Conservation (phyloP, 345 rosid species). For the Geranium rotundifolium region DNA sequence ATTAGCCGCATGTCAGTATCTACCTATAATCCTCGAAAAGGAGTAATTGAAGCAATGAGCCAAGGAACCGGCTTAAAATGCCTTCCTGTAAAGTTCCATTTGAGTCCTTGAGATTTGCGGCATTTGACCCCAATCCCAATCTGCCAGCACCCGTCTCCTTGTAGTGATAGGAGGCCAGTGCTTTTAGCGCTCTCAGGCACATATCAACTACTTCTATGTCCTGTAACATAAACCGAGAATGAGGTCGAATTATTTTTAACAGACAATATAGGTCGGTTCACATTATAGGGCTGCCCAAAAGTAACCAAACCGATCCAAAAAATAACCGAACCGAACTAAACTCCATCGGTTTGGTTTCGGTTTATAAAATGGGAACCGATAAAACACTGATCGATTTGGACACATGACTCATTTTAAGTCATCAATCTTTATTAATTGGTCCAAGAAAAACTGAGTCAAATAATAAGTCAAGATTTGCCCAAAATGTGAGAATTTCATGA, state of each 20-base stretch:
- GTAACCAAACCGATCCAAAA: too few species aligned
- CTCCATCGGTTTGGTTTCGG: too few species aligned
- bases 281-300: too few species aligned
- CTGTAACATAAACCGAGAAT: slow-evolving; percentile 22
- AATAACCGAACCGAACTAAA: too few species aligned
- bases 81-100: slow-evolving; percentile 59
- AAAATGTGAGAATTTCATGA: too few species aligned
- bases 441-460: too few species aligned
- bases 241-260: neutral
- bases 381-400: too few species aligned
- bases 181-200: slow-evolving; percentile 82
- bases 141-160: slow-evolving; percentile 55
- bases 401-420: too few species aligned
- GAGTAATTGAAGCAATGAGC: slow-evolving; percentile 59
- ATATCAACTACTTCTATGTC: slow-evolving; percentile 76
- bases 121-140: slow-evolving; percentile 61
- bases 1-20: neutral
- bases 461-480: too few species aligned
- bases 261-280: too few species aligned
- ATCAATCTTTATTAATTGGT: too few species aligned
- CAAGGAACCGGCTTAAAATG: slow-evolving; percentile 63
- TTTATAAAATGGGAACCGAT: too few species aligned
- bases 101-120: slow-evolving; percentile 35
- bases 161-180: slow-evolving; percentile 85
- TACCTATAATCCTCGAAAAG: slow-evolving; percentile 96